Evolutionary conservation across 768 basidiomycete genomes (phyloP).

Genomic region (Cyclocybe cylindracea): DNA sequence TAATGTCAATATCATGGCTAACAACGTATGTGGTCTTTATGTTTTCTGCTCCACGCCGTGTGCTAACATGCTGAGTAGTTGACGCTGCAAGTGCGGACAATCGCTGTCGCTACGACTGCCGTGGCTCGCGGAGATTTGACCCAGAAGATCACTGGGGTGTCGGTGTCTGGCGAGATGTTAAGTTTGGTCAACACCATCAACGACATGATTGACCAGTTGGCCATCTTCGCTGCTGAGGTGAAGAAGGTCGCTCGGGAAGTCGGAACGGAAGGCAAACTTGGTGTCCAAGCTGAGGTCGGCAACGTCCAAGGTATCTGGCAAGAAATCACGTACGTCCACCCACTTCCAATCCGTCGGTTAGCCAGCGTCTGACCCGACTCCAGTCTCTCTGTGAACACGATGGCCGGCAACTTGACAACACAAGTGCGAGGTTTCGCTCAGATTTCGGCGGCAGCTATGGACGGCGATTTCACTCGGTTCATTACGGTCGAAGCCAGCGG

Average conservation of each 20-base stretch:
- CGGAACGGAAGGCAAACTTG: conserved; percentile 97
- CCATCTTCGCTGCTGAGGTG: conserved; percentile 61
- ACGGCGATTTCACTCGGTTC: conserved; percentile 98
- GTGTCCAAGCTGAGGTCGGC: conserved; percentile 96
- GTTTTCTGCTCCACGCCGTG: not conserved
- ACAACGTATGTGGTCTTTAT: conserved; percentile 59
- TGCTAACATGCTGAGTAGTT: conserved; percentile 44
- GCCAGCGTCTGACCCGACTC: not conserved
- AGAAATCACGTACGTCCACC: conserved; percentile 83
- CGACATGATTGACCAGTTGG: conserved; percentile 67
- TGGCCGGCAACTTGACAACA: conserved; percentile 96
- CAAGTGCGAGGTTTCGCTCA: conserved; percentile 99
- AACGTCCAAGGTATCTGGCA: conserved; percentile 99
- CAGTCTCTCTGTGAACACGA: conserved; percentile 94
- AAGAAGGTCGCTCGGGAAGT: conserved; percentile 98
- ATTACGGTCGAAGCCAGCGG: conserved; percentile 98
- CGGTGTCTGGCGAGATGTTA: conserved; percentile 95
- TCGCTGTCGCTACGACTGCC: conserved; percentile 92
- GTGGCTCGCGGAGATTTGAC: conserved; percentile 94
- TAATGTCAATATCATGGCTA: conserved; percentile 95
- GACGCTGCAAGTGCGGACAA: conserved; percentile 91
- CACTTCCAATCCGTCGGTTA: not conserved
- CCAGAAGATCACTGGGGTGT: conserved; percentile 89
- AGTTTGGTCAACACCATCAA: conserved; percentile 97
- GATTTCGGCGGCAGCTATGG: conserved; percentile 97